A percentile compares a stretch with the other conserved stretches of the same genome.
phyloP scores from a whole-genome alignment of 192 early-diverging fungal species.

The Coemansia sp. region DNA sequence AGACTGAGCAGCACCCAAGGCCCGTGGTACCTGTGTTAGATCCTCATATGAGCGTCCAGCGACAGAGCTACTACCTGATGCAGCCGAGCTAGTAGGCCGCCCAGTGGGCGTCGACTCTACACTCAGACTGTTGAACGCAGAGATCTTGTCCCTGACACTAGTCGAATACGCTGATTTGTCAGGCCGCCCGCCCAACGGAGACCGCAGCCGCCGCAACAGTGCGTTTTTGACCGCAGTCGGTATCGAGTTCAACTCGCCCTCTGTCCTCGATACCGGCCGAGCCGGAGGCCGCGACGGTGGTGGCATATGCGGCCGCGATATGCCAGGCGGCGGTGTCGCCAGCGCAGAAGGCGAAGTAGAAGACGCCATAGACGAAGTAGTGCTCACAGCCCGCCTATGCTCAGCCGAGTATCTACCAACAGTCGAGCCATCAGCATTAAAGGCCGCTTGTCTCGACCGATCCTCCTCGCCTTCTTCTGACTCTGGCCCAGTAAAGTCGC shows the following conservation, averaged over 20 bases:
- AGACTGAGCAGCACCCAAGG: neutral
- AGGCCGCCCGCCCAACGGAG: constrained; percentile 29
- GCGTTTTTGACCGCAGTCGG: constrained; percentile 39
- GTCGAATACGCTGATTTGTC: constrained; percentile 22
- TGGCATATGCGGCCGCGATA: constrained; percentile 38
- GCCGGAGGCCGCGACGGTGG: constrained; percentile 32
- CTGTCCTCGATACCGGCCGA: neutral
- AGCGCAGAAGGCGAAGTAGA: neutral
- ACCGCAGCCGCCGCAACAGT: constrained; percentile 34
- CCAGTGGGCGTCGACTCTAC: neutral
- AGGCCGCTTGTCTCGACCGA: neutral
- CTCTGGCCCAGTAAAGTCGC: constrained; percentile 16
- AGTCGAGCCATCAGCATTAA: neutral
- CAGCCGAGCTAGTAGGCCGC: neutral
- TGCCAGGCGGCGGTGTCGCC: neutral
- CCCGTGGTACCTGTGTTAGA: neutral
- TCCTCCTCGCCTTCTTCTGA: neutral
- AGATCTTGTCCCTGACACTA: constrained; percentile 47
- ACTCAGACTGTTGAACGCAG: constrained; percentile 40
- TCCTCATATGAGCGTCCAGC: neutral
- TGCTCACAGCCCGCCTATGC: neutral
- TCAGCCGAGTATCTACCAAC: neutral
- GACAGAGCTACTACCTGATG: neutral
- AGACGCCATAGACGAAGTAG: neutral
- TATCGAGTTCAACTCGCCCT: constrained; percentile 14